phyloP scores from a whole-genome alignment of 257 asterid species.

The Solanum bukasovii region DNA sequence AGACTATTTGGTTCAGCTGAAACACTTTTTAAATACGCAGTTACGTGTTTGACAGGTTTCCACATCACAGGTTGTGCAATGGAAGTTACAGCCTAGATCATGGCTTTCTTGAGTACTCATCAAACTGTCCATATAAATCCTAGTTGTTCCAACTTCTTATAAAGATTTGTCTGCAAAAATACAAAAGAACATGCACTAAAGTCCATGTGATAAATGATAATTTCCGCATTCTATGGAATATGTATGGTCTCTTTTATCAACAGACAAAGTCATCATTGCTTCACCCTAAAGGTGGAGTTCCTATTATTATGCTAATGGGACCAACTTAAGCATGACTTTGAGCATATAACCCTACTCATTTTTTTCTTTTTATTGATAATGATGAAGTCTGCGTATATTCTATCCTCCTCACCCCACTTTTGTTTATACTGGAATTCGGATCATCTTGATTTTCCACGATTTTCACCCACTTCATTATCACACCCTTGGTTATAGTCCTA shows the following conservation, averaged over 20 bases:
- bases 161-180: background rate
- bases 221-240: constrained; percentile 10
- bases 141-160: background rate
- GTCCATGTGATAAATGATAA: constrained; percentile 14
- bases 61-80: background rate
- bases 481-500: background rate
- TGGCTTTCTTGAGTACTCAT: background rate
- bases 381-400: background rate
- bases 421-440: background rate
- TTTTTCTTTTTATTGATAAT: background rate
- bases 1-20: background rate
- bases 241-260: background rate
- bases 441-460: background rate
- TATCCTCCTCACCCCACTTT: background rate
- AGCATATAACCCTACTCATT: background rate
- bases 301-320: constrained; percentile 8
- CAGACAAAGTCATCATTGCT: constrained; percentile 5
- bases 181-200: background rate
- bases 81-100: background rate
- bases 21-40: background rate
- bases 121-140: background rate
- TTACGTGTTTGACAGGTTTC: background rate
- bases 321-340: constrained; percentile 10
- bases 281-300: background rate
- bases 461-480: background rate